phyloP scores from a whole-genome alignment of 2,329 filamentous ascomycete genomes.

The Corniculantispora saksenae region DNA sequence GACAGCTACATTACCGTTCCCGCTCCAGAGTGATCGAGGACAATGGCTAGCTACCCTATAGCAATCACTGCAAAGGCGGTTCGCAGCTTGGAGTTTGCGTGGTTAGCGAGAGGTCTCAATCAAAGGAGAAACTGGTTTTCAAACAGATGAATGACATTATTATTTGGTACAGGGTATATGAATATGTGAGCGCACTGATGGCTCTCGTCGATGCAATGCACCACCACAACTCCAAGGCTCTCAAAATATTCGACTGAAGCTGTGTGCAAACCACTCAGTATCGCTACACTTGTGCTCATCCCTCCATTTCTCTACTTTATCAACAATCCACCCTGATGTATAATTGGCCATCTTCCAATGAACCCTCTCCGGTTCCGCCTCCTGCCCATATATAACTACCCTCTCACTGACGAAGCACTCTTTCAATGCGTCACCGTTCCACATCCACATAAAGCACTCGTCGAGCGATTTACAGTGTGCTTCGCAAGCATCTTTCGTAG shows the following conservation, averaged over 20 bases:
- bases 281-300: background rate
- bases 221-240: background rate
- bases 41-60: no score
- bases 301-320: background rate
- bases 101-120: no score
- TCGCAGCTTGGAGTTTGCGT: no score
- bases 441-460: conserved; percentile 13
- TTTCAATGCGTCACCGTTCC: background rate
- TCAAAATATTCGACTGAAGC: conserved; percentile 1
- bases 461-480: background rate
- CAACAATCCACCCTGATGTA: background rate
- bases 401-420: conserved; percentile 9
- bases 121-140: no score
- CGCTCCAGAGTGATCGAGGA: no score
- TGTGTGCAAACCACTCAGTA: conserved; percentile 6
- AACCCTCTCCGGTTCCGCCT: background rate
- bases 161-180: background rate
- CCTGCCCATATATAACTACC: background rate
- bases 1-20: no score
- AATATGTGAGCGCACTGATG: background rate
- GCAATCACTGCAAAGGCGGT: no score
- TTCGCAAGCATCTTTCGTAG: background rate
- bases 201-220: background rate
- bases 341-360: background rate
- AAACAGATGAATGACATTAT: no score